Evolutionary conservation across 2,329 filamentous ascomycete genomes (phyloP), one percentile per base, ranked within the genome.

Genomic region (Xylariaceae sp.): DNA sequence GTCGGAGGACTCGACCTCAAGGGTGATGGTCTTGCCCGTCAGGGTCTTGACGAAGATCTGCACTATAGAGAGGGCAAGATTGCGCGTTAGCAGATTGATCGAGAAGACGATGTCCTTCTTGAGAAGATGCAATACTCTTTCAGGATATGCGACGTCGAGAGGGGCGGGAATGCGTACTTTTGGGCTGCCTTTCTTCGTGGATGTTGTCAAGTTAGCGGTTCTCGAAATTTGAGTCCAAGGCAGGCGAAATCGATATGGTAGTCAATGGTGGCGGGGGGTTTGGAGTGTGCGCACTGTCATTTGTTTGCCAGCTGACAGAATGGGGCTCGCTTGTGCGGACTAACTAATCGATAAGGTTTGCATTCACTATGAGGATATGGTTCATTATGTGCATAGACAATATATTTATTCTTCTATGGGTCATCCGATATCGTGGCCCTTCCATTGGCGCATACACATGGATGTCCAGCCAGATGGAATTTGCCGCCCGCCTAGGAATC

Each of bases 31-130:
- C 89, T 97, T 97, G 80, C 94, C 92, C 84, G 92, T 96, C 74
- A 96, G 90, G 85, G 92, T 96, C 88, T 96, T 97, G 81, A 97
- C 92, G 88, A 97, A 97, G 87, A 94, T 94, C 86, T 94, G 89
- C 89, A 94, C 89, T 92, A 67, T 70, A 73, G 66, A 62, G 45
- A 45, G 47, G 31, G 37, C 58, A 62, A 62, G 59, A 19, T 40
- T 12, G 65, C 67, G 53, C 19, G 74, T 86, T 76, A 85, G 80
- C 69, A 27, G 7, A 7, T 7, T 49, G 26, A 42, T 42, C n/a
- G 19, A 30, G 34, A 11, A 4, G 9, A 8, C 19, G n/a, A 27
- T 27, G 32, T n/a, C 37, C 44, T 35, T 39, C 35, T 29, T 41
- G 26, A 27, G 4, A 37, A 41, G 32, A 34, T 3, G 9, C 3